Percentiles rank a stretch among this genome's conserved stretches.
Evolutionary conservation across 345 rosid species (phyloP).

Genomic region (Firmiana major): DNA sequence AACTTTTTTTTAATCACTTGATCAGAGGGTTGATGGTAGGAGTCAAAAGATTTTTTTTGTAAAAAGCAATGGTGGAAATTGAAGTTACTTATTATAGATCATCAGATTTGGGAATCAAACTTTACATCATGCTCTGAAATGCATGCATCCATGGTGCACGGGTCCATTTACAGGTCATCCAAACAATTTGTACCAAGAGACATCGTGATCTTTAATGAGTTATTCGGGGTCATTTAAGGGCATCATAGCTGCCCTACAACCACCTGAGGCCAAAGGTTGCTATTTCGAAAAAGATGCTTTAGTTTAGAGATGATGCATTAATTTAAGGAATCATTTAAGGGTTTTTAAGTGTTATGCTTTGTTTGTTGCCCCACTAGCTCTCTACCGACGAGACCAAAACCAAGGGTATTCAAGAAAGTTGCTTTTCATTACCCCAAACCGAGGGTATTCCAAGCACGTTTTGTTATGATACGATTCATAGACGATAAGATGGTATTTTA

Average conservation of each 20-base stretch:
- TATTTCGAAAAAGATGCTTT: not conserved
- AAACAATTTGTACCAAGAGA: not conserved
- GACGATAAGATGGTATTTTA: too few species aligned
- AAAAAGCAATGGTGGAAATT: not conserved
- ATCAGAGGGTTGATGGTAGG: not conserved
- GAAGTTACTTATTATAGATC: not conserved
- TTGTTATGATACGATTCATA: too few species aligned
- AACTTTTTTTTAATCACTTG: too few species aligned
- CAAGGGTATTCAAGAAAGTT: not conserved
- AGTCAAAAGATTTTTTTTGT: not conserved
- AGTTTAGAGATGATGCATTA: not conserved
- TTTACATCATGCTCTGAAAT: not conserved
- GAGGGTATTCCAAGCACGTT: too few species aligned
- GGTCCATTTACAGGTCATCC: slow-evolving; percentile 9
- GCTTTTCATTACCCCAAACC: too few species aligned
- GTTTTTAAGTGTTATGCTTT: not conserved
- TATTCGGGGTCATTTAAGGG: not conserved
- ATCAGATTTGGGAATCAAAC: not conserved
- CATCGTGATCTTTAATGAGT: not conserved
- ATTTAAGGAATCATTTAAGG: not conserved
- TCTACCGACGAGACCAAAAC: not conserved
- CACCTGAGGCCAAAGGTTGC: not conserved
- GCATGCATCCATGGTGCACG: not conserved
- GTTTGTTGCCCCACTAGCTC: not conserved
- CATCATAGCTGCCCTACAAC: not conserved